Evolutionary conservation across 495 filamentous ascomycete genomes (phyloP).

Genomic region (Aspergillus avenaceus): DNA sequence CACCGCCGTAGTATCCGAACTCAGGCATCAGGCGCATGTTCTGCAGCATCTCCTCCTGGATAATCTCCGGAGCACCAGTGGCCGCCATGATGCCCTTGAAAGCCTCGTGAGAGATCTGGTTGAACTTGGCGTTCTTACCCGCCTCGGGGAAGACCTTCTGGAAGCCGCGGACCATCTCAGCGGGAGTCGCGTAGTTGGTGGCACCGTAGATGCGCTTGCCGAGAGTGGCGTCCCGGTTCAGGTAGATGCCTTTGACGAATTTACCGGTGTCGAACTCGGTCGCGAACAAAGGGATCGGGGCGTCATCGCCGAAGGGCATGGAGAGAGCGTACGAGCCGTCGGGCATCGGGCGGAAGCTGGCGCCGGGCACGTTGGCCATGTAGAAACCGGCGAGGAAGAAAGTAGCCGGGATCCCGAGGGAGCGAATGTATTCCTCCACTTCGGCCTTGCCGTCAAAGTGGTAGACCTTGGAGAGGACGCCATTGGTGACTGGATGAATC

Average conservation of each 20-base stretch:
- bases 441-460: constrained; percentile 64
- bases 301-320: constrained; percentile 10
- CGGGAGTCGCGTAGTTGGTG: constrained; percentile 42
- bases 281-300: constrained; percentile 47
- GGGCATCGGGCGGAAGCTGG: constrained; percentile 15
- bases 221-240: constrained; percentile 12
- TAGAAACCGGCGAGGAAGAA: constrained; percentile 57
- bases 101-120: constrained; percentile 39
- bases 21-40: constrained; percentile 48
- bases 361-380: constrained; percentile 53
- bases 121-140: constrained; percentile 40
- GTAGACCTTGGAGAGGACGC: constrained; percentile 37
- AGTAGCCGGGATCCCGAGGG: constrained; percentile 41
- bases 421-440: constrained; percentile 55
- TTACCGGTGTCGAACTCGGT: constrained; percentile 49
- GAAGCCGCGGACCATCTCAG: constrained; percentile 44
- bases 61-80: constrained; percentile 36
- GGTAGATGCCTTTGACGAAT: constrained; percentile 49
- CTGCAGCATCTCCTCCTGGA: constrained; percentile 49
- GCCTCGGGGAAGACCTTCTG: constrained; percentile 40
- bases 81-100: constrained; percentile 43
- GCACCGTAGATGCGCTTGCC: constrained; percentile 34
- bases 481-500: constrained; percentile 31
- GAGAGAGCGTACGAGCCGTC: constrained; percentile 5
- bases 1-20: constrained; percentile 48